These are phyloP conservation scores for Psilocybe cyanescens DNA, from an alignment of 768 basidiomycete genomes.

Conservation along the genomic window DNA sequence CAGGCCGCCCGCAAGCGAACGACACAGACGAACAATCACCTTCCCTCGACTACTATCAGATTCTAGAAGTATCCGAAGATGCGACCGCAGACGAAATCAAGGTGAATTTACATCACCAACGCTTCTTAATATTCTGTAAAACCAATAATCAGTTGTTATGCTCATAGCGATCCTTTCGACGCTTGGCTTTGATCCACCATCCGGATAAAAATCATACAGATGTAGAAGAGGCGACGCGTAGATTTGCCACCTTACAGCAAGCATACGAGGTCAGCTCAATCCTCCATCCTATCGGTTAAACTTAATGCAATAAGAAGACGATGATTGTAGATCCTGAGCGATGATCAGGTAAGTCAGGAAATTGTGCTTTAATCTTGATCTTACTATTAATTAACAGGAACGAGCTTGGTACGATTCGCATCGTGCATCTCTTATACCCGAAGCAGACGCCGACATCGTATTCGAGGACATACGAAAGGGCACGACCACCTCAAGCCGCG, in stretches of 20 bases:
- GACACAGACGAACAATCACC: constrained; percentile 21
- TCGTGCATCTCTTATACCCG: constrained; percentile 75
- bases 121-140: background rate
- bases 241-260: constrained; percentile 89
- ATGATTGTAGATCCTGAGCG: constrained; percentile 75
- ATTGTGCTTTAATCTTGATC: background rate
- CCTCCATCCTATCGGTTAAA: background rate
- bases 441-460: constrained; percentile 82
- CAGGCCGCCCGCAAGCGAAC: constrained; percentile 34
- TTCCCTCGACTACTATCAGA: constrained; percentile 75
- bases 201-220: constrained; percentile 88
- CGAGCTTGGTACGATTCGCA: constrained; percentile 98
- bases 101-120: constrained; percentile 39
- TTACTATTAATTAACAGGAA: constrained; percentile 66
- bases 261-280: constrained; percentile 81
- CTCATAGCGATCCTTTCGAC: constrained; percentile 77
- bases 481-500: constrained; percentile 47
- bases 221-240: constrained; percentile 82
- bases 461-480: constrained; percentile 87
- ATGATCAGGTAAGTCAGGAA: constrained; percentile 75
- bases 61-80: constrained; percentile 80
- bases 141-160: constrained; percentile 2
- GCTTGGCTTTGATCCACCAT: constrained; percentile 82
- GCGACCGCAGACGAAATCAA: constrained; percentile 91
- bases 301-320: constrained; percentile 8